Conservation (phyloP, 2,329 filamentous ascomycete genomes). For the Alternaria triticimaculans region DNA sequence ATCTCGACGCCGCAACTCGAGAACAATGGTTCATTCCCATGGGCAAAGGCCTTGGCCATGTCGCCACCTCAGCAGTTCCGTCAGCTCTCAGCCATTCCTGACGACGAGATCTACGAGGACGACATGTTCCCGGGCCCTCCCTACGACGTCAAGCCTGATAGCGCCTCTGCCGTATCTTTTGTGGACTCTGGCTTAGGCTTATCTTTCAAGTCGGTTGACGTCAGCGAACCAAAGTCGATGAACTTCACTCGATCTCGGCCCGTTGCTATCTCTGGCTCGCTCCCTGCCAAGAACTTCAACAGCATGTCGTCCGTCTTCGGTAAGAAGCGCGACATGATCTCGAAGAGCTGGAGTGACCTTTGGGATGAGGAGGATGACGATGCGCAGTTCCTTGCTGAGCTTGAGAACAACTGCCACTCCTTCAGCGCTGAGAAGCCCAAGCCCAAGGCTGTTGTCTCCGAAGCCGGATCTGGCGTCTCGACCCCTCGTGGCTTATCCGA, state of each 20-base stretch:
- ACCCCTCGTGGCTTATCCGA: constrained; percentile 62
- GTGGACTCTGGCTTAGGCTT: constrained; percentile 81
- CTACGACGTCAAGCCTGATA: constrained; percentile 78
- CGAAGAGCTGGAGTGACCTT: constrained; percentile 99
- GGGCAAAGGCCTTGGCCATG: constrained; percentile 87
- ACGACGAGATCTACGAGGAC: constrained; percentile 79
- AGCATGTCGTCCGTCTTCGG: constrained; percentile 83
- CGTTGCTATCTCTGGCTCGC: constrained; percentile 79
- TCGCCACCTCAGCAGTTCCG: constrained; percentile 74
- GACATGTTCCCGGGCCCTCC: constrained; percentile 84
- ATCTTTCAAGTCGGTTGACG: constrained; percentile 73
- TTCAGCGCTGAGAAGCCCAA: constrained; percentile 45
- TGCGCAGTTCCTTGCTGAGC: constrained; percentile 59
- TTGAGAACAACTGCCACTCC: constrained; percentile 64
- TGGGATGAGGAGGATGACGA: constrained; percentile 97
- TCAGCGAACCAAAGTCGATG: constrained; percentile 57
- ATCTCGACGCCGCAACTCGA: constrained; percentile 86
- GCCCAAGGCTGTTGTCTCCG: constrained; percentile 43
- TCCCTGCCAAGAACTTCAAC: constrained; percentile 69
- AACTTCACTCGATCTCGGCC: constrained; percentile 69
- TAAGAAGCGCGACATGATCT: constrained; percentile 76
- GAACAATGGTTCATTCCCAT: constrained; percentile 82
- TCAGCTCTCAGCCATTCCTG: constrained; percentile 85
- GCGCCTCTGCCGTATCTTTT: constrained; percentile 82
- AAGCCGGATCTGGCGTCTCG: constrained; percentile 54